Conservation (phyloP, 2,329 filamentous ascomycete genomes). For the Botrytis cinerea region DNA sequence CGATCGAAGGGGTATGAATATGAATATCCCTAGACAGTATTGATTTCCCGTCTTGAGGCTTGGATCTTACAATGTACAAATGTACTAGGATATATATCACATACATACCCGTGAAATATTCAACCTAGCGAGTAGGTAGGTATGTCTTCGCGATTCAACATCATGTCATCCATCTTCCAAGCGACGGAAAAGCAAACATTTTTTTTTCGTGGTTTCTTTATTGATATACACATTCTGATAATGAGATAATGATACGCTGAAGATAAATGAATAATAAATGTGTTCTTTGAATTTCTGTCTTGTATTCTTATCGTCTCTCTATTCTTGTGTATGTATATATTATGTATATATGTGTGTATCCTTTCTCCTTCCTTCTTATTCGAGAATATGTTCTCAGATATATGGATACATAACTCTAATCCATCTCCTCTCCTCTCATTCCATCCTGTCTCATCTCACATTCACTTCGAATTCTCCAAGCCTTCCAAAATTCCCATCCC, state of each 20-base stretch:
- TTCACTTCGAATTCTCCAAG: background rate
- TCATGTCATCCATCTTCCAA: background rate
- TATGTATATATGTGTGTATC: background rate
- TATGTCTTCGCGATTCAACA: background rate
- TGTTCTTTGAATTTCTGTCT: background rate
- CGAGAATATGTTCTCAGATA: background rate
- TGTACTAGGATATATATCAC: background rate
- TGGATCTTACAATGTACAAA: background rate
- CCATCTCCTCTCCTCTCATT: background rate
- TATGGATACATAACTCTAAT: background rate
- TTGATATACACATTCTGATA: background rate
- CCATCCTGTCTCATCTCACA: background rate
- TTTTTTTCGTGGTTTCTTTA: background rate
- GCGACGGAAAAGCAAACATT: no score
- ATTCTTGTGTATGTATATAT: background rate
- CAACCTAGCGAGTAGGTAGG: background rate
- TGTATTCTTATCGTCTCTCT: background rate
- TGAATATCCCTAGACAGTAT: background rate
- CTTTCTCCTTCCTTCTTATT: background rate
- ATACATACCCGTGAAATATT: background rate
- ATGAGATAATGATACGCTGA: background rate
- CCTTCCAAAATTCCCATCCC: background rate
- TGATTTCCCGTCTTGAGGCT: background rate
- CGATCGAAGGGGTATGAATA: no score
- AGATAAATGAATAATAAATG: background rate